phyloP scores from a whole-genome alignment of 805 yeast species.

The Sugiyamaella valdiviana region DNA sequence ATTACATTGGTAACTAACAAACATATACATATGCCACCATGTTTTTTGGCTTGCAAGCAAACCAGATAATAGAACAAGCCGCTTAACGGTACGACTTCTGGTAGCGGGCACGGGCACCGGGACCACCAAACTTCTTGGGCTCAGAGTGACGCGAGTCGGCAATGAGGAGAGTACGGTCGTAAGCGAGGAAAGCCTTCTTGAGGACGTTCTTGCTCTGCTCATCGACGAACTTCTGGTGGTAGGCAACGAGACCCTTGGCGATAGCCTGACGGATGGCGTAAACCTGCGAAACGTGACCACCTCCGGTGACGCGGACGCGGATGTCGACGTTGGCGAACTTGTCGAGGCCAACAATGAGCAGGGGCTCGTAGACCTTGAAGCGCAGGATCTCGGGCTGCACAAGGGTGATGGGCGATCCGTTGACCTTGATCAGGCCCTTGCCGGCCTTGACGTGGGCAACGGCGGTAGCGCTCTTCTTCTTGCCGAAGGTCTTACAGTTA shows the following conservation, averaged over 20 bases:
- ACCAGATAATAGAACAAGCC: not conserved
- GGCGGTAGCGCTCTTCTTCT: constrained; percentile 99
- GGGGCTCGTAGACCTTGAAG: constrained; percentile 99
- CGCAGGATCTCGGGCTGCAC: constrained; percentile 99
- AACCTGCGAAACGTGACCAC: constrained; percentile 99
- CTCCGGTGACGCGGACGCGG: constrained; percentile 99
- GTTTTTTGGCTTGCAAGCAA: not conserved
- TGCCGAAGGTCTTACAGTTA: constrained; percentile 84
- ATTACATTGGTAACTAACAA: not conserved
- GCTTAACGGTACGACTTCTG: constrained; percentile 99
- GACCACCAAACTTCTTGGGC: constrained; percentile 99
- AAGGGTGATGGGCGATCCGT: constrained; percentile 98
- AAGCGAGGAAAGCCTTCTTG: constrained; percentile 94
- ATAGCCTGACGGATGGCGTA: constrained; percentile 99
- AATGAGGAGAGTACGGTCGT: constrained; percentile 99
- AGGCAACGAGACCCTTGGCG: constrained; percentile 99
- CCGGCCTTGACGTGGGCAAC: constrained; percentile 99
- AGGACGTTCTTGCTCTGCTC: constrained; percentile 99
- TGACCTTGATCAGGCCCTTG: constrained; percentile 97
- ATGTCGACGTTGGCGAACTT: constrained; percentile 97
- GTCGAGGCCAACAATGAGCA: constrained; percentile 96
- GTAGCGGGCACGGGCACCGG: constrained; percentile 99
- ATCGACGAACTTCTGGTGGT: constrained; percentile 98
- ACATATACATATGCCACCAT: not conserved
- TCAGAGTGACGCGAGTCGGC: constrained; percentile 99